Percentiles rank a stretch among this genome's conserved stretches.
Evolutionary conservation across 2,329 filamentous ascomycete genomes (phyloP).

Genomic region (Zasmidium citrigriseum): DNA sequence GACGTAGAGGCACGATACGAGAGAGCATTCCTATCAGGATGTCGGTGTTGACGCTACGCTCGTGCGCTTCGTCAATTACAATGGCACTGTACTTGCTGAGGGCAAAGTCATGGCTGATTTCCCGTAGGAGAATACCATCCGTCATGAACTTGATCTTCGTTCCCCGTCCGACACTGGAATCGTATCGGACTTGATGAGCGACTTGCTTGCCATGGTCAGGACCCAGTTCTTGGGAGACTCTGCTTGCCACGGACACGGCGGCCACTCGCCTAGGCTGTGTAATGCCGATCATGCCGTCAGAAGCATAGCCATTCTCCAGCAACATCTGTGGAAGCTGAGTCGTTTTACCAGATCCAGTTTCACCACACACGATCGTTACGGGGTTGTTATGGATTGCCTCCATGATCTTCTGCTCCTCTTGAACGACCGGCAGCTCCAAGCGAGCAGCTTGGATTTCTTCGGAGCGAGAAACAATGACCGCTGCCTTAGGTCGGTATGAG

Average conservation of each 20-base stretch:
- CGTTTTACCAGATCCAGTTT: slow-evolving; percentile 95
- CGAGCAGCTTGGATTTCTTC: slow-evolving; percentile 76
- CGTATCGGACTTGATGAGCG: slow-evolving; percentile 90
- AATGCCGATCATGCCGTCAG: slow-evolving; percentile 82
- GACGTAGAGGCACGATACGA: slow-evolving; percentile 81
- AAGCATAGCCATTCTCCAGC: slow-evolving; percentile 89
- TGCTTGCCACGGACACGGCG: slow-evolving; percentile 93
- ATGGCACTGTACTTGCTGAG: slow-evolving; percentile 89
- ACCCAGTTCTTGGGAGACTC: slow-evolving; percentile 83
- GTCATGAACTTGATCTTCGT: slow-evolving; percentile 99
- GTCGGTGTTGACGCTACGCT: slow-evolving; percentile 95
- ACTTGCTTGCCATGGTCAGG: slow-evolving; percentile 70
- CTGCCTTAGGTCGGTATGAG: slow-evolving; percentile 69
- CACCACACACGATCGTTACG: slow-evolving; percentile 87
- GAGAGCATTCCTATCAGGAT: slow-evolving; percentile 98
- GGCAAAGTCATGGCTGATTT: slow-evolving; percentile 86
- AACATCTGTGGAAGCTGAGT: slow-evolving; percentile 97
- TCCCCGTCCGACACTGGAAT: slow-evolving; percentile 74
- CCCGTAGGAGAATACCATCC: slow-evolving; percentile 89
- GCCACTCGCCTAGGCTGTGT: slow-evolving; percentile 95
- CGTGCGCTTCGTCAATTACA: slow-evolving; percentile 95
- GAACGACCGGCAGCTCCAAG: slow-evolving; percentile 81
- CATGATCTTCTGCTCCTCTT: slow-evolving; percentile 97
- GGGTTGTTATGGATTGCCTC: slow-evolving; percentile 93
- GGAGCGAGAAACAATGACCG: slow-evolving; percentile 69